Conservation (phyloP, 2,329 filamentous ascomycete species). For the Talaromyces sp. region DNA sequence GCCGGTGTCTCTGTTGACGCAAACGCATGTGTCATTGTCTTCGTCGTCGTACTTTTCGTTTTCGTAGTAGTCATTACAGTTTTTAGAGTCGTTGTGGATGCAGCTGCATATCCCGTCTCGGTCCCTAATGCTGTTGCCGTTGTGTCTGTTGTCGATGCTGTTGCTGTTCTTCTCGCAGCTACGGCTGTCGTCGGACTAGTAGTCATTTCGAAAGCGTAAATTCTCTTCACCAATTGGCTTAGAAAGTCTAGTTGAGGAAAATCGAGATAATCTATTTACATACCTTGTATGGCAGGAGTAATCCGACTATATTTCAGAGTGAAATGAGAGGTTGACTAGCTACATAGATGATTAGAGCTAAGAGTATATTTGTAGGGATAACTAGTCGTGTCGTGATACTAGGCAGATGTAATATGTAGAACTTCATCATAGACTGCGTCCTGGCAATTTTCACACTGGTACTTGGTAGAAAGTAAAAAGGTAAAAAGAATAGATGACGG, state of each 20-base stretch:
- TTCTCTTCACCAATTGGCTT: background rate
- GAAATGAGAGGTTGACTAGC: too few species aligned
- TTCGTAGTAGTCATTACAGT: background rate
- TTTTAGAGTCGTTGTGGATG: background rate
- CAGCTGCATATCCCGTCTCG: background rate
- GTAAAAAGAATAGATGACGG: background rate
- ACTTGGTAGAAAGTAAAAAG: background rate
- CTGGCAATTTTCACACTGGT: background rate
- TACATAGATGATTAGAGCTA: too few species aligned
- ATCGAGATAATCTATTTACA: background rate
- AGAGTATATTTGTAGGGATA: too few species aligned
- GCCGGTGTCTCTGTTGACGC: background rate
- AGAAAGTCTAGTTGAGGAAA: background rate
- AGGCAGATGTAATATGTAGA: background rate
- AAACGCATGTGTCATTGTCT: background rate
- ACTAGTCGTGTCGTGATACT: too few species aligned
- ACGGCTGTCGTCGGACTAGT: too few species aligned
- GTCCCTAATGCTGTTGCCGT: background rate
- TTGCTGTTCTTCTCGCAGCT: too few species aligned
- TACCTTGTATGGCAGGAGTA: background rate
- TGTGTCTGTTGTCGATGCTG: background rate
- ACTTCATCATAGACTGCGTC: background rate
- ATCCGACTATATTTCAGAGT: too few species aligned
- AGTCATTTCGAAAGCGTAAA: too few species aligned
- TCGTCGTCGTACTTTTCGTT: background rate